Conservation (phyloP, 179 eudicot species). For the Silene noctiflora region DNA sequence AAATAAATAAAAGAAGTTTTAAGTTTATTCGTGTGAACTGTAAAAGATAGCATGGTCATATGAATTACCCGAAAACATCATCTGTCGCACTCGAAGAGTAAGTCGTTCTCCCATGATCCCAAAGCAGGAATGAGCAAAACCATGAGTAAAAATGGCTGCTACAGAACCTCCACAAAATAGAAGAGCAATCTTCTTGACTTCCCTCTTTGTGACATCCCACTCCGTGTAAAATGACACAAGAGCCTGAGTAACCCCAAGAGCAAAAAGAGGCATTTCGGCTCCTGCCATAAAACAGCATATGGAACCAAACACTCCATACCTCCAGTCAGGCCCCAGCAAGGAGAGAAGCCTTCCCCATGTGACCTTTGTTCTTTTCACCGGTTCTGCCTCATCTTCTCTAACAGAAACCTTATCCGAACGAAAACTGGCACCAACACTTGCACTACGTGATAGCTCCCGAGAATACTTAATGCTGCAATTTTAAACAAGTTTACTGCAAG, state of each 20-base stretch:
- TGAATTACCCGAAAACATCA: slow-evolving; percentile 84
- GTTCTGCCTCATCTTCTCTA: slow-evolving; percentile 47
- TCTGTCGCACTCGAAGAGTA: slow-evolving; percentile 83
- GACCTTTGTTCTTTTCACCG: slow-evolving; percentile 32
- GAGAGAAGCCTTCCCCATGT: slow-evolving; percentile 68
- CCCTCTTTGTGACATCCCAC: slow-evolving; percentile 75
- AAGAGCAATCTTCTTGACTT: slow-evolving; percentile 70
- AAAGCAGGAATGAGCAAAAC: slow-evolving; percentile 66
- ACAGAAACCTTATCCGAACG: slow-evolving; percentile 71
- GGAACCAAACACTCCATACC: slow-evolving; percentile 67
- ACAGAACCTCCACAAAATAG: slow-evolving; percentile 79
- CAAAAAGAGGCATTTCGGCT: slow-evolving; percentile 90
- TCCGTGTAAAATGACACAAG: slow-evolving; percentile 91
- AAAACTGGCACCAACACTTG: slow-evolving; percentile 76
- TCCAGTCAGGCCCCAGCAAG: slow-evolving; percentile 87
- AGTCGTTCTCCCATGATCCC: slow-evolving; percentile 97
- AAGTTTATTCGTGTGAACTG: not conserved
- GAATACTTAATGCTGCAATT: slow-evolving; percentile 62
- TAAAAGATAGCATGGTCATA: slow-evolving; percentile 3
- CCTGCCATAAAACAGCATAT: slow-evolving; percentile 74
- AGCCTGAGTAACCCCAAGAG: slow-evolving; percentile 93
- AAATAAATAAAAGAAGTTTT: not conserved
- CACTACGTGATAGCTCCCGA: slow-evolving; percentile 65
- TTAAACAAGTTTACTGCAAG: slow-evolving; percentile 13
- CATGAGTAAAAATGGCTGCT: slow-evolving; percentile 61